These are phyloP conservation scores for Terfezia boudieri DNA, from an alignment of 495 filamentous ascomycete species.

Conservation along the genomic window DNA sequence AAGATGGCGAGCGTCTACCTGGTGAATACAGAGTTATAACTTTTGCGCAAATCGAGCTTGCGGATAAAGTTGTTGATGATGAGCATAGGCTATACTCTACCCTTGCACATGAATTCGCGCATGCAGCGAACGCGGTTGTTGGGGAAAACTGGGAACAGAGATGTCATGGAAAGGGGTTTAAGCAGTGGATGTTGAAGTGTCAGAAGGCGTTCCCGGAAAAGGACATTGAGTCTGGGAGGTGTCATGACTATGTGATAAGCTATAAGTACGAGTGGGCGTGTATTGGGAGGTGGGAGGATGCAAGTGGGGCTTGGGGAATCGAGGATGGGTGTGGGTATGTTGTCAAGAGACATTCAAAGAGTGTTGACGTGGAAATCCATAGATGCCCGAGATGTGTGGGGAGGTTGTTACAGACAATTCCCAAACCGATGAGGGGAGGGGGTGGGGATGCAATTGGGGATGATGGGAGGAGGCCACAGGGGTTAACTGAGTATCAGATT, in stretches of 20 bases:
- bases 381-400: constrained; percentile 51
- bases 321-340: constrained; percentile 30
- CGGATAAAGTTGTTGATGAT: constrained; percentile 62
- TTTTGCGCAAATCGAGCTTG: constrained; percentile 61
- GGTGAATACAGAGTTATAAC: constrained; percentile 27
- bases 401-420: constrained; percentile 52
- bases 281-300: constrained; percentile 7
- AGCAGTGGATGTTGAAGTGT: constrained; percentile 17
- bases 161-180: background rate
- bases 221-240: constrained; percentile 56
- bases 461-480: background rate
- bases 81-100: constrained; percentile 55
- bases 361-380: constrained; percentile 41
- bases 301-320: no score
- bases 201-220: constrained; percentile 24
- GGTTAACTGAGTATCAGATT: constrained; percentile 34
- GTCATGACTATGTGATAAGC: constrained; percentile 66
- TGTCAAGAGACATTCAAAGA: constrained; percentile 64
- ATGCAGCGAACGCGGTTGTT: constrained; percentile 73
- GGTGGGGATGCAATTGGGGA: background rate
- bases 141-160: constrained; percentile 10
- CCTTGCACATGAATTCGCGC: constrained; percentile 86
- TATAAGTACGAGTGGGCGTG: constrained; percentile 83
- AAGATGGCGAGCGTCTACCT: constrained; percentile 1
- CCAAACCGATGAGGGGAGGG: constrained; percentile 28